Conservation (phyloP, 768 basidiomycete species). For the Galerina sulciceps region DNA sequence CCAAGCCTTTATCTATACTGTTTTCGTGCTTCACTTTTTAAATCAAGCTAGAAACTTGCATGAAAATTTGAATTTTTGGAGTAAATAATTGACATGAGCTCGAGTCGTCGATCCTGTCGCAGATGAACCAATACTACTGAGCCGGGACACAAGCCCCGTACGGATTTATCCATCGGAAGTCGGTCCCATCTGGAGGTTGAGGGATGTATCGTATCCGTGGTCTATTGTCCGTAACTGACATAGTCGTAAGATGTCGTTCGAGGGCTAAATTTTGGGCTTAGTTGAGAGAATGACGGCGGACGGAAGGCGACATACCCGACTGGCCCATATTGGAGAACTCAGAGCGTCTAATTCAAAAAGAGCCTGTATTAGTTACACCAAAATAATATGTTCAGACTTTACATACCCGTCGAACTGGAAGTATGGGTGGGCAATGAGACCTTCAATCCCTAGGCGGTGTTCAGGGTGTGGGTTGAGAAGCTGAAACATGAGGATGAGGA, state of each 20-base stretch:
- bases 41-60: no score
- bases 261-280: neutral
- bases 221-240: neutral
- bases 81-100: no score
- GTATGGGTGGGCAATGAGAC: neutral
- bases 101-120: no score
- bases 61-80: no score
- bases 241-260: neutral
- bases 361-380: neutral
- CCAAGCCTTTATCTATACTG: no score
- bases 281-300: neutral
- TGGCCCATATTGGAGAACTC: neutral
- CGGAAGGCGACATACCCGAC: neutral
- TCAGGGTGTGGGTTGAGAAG: neutral
- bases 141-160: neutral
- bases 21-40: no score
- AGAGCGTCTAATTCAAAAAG: neutral
- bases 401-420: neutral
- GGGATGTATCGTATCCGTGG: neutral
- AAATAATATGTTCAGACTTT: neutral
- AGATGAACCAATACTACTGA: no score
- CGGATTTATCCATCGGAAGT: constrained; percentile 3
- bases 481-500: neutral
- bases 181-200: neutral
- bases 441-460: neutral